Evolutionary conservation across 2,329 filamentous ascomycete species (phyloP), one percentile per base, ranked within the genome.

Genomic region (Trichoderma polysporum): DNA sequence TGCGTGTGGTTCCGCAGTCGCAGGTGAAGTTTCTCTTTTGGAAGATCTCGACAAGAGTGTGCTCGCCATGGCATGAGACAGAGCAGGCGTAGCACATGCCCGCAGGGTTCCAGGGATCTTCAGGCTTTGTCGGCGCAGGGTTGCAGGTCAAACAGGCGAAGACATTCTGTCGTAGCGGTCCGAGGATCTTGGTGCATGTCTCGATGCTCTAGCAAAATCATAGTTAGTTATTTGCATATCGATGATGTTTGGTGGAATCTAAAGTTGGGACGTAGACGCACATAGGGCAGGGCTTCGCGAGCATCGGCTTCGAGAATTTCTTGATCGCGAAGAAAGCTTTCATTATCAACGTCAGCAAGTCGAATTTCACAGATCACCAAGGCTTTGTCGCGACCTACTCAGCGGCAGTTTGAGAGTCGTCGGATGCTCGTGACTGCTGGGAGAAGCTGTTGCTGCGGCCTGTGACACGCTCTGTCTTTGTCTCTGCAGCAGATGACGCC

Each of bases 41-140:
- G 81, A 99, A 99, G 22, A 99, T 90, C 80, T 99, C 95, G 58
- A 98, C 95, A 29, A 99, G 88, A 1, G 86, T 91, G 77, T 99
- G 95, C 75, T 98, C 94, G 71, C 95, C 94, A 75, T 99, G 95
- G 76, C 95, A 99, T 73, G 94, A 91, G 68, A 99, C 93, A 7
- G 94, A 97, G 81, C 95, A 99, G 25, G 94, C 92, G 75, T 99
- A 99, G 83, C 95, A 99, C 66, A 99, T 88, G 29, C 92, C 95
- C 3, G 94, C 95, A 0, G 89, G 81, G 0, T 70, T 75, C 72
- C 77, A 80, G 6, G 72, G 53, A 58, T 89, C 88, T 50, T 85
- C 82, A 1, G 84, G 75, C 52, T 86, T 85, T 2, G 83, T 74
- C 1, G 93, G 91, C 9, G 91, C 87, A 9, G 95, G 93, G 69